These are phyloP conservation scores for Cryptococcus depauperatus DNA, from an alignment of 1,284 basidiomycete genomes.

Conservation along the genomic window DNA sequence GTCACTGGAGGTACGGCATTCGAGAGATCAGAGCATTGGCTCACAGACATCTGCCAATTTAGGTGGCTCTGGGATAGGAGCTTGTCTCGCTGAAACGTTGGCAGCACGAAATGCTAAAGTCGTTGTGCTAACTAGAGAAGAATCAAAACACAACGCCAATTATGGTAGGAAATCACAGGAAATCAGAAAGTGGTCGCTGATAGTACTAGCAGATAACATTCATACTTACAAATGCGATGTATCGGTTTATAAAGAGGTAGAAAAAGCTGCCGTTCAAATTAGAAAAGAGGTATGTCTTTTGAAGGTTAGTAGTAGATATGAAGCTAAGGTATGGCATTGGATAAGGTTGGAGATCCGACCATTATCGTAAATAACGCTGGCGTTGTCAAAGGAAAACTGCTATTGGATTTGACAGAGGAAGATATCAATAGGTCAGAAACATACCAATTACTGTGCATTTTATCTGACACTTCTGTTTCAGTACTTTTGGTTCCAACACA, in stretches of 20 bases:
- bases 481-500: slow-evolving; percentile 83
- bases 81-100: slow-evolving; percentile 71
- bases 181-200: neutral
- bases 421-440: slow-evolving; percentile 68
- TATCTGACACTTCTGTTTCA: slow-evolving; percentile 36
- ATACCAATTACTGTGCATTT: neutral
- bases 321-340: neutral
- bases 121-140: slow-evolving; percentile 72
- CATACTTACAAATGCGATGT: slow-evolving; percentile 71
- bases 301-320: neutral
- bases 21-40: neutral
- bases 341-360: slow-evolving; percentile 77
- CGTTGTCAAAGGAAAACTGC: slow-evolving; percentile 78
- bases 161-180: slow-evolving; percentile 5
- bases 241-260: slow-evolving; percentile 73
- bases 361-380: slow-evolving; percentile 93
- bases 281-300: slow-evolving; percentile 57
- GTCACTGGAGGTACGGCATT: slow-evolving; percentile 69
- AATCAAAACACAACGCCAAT: slow-evolving; percentile 41
- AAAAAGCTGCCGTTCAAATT: slow-evolving; percentile 60
- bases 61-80: slow-evolving; percentile 85
- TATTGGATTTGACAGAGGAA: slow-evolving; percentile 66
- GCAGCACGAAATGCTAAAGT: slow-evolving; percentile 71
- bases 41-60: slow-evolving; percentile 6
- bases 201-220: slow-evolving; percentile 56